Evolutionary conservation across 192 early-diverging fungal genomes (phyloP).

Genomic region (Pilaira anomala): DNA sequence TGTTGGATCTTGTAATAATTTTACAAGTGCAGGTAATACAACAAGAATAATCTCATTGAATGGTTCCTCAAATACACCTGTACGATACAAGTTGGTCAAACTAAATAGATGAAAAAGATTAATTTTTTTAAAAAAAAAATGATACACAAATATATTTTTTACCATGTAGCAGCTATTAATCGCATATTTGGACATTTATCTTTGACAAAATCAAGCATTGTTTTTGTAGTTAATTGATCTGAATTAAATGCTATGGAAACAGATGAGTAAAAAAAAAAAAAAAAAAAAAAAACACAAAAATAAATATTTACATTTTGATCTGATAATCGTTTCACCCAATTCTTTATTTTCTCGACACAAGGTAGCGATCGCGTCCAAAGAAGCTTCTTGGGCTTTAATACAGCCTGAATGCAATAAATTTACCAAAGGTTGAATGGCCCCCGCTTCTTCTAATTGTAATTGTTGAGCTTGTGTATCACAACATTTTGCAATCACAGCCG

Average conservation of each 20-base stretch:
- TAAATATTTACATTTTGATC: constrained; percentile 39
- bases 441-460: constrained; percentile 50
- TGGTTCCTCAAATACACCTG: constrained; percentile 53
- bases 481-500: constrained; percentile 61
- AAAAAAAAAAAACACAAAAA: neutral
- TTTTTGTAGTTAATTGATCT: constrained; percentile 21
- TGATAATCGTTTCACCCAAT: constrained; percentile 49
- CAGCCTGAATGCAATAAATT: constrained; percentile 51
- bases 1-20: constrained; percentile 55
- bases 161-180: constrained; percentile 70
- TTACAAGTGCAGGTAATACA: constrained; percentile 68
- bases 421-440: constrained; percentile 55
- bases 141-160: constrained; percentile 10
- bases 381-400: constrained; percentile 72
- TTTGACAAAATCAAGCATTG: constrained; percentile 62
- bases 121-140: neutral
- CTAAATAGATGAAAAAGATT: constrained; percentile 26
- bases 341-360: constrained; percentile 60
- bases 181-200: constrained; percentile 66
- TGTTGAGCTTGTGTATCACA: constrained; percentile 60
- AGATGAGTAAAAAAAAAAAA: too few relatives aligned
- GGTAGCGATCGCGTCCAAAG: constrained; percentile 70
- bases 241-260: constrained; percentile 6
- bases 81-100: constrained; percentile 63
- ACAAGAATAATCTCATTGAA: constrained; percentile 48